Base-by-base conservation (phyloP, 805 yeast genomes). In the Monosporozyma siamensis region DNA sequence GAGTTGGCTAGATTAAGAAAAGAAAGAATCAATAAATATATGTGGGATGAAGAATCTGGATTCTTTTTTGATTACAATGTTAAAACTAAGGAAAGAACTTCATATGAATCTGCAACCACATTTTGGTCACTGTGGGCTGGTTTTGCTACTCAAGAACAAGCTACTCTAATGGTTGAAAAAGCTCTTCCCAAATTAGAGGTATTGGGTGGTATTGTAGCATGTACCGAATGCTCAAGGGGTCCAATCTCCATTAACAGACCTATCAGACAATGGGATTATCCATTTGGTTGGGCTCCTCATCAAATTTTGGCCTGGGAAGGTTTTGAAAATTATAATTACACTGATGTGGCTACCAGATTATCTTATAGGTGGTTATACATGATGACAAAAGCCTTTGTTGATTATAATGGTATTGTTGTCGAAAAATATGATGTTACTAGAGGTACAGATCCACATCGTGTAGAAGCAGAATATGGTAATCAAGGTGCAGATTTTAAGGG, bases 241-340 rank as follows among this genome's bases (percentile, higher is more conserved):
- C 75, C 71, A 21, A 65, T 85, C 29, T 76, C 81, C 1, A 63
- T 83, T 14, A 70, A 75, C 34, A 69, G 87, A 54, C 96, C 95
- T n/a, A 77, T 82, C 10, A 71, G 97, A 61, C 98, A 90, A 65
- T 90, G 98, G 98, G 98, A 90, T 61, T 92, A 82, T 61, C 98
- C 98, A 2, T 86, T 68, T 56, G 97, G 97, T 1, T 90, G 98
- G 98, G 96, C 97, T 0, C 97, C 98, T 3, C 97, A 92, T 59
- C 98, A 90, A 63, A 85, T 90, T 14, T 61, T 90, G 42, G 90
- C 95, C 1, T 90, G 98, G 98, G 75, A 74, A 36, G 97, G 97
- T 0, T 69, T 90, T 26, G 53, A 61, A 23, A 74, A 78, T 41
- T 92, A 90, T 58, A 92, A 89, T 0, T 84, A 70, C 56, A 61